phyloP scores from a whole-genome alignment of 2,329 filamentous ascomycete species.

The Fusarium liriodendri region DNA sequence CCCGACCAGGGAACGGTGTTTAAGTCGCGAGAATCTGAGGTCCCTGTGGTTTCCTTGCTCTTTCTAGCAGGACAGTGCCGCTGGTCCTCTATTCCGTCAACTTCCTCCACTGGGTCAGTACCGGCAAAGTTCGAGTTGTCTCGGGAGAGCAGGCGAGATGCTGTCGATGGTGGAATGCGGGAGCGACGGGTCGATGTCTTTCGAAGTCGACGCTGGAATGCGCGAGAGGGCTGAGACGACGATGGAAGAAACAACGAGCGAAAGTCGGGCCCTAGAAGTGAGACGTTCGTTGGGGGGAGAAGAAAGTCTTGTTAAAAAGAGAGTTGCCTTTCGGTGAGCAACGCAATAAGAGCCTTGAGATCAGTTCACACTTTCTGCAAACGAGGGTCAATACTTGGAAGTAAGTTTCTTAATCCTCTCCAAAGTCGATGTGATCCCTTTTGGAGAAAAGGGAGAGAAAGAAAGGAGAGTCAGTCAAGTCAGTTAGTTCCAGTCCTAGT shows the following conservation, averaged over 20 bases:
- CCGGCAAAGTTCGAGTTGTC: slow-evolving; percentile 19
- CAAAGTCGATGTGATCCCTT: slow-evolving; percentile 14
- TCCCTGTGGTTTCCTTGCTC: slow-evolving; percentile 24
- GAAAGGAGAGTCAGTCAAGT: slow-evolving; percentile 24
- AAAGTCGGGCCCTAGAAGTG: slow-evolving; percentile 38
- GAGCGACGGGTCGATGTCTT: slow-evolving; percentile 23
- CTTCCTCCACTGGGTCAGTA: slow-evolving; percentile 18
- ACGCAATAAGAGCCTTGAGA: slow-evolving; percentile 24
- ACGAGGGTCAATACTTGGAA: slow-evolving; percentile 38
- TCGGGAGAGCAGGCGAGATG: slow-evolving; percentile 27
- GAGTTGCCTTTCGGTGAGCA: slow-evolving; percentile 11
- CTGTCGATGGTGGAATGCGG: slow-evolving; percentile 39
- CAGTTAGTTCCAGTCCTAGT: slow-evolving; percentile 20
- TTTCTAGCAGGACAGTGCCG: slow-evolving; percentile 7
- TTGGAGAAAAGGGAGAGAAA: slow-evolving; percentile 22
- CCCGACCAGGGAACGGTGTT: slow-evolving; percentile 40
- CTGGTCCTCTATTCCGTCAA: slow-evolving; percentile 1
- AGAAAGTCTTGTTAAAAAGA: slow-evolving; percentile 12
- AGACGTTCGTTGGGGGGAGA: slow-evolving; percentile 28
- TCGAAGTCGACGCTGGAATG: slow-evolving; percentile 38
- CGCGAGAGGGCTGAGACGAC: slow-evolving; percentile 28
- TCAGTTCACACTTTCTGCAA: slow-evolving; percentile 41
- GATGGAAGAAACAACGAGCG: slow-evolving; percentile 40
- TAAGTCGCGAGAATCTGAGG: slow-evolving; percentile 18
- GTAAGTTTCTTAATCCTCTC: slow-evolving; percentile 13